A percentile compares a stretch with the other conserved stretches of the same genome.
Evolutionary conservation across 1,284 basidiomycete species (phyloP).

Genomic region (Sanghuangporus weigelae): DNA sequence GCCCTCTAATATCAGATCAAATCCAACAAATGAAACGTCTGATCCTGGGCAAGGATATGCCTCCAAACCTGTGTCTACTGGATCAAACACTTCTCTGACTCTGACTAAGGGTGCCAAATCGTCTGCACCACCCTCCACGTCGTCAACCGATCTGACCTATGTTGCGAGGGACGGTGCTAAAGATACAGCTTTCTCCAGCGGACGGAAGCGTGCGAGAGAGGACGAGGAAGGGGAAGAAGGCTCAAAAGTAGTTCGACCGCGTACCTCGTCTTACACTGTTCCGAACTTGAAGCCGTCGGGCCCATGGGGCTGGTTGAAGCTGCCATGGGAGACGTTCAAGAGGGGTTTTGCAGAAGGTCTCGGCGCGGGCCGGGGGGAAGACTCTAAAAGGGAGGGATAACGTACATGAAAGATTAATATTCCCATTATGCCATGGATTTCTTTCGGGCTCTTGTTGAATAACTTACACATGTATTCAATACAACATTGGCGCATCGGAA

Average conservation of each 20-base stretch:
- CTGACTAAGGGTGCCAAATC: not conserved
- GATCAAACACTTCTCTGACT: not conserved
- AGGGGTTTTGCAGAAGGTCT: constrained; percentile 17
- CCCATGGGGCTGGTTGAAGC: constrained; percentile 16
- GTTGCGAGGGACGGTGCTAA: not conserved
- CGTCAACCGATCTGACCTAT: constrained; percentile 8
- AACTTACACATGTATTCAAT: not conserved
- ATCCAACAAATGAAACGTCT: too few relatives aligned
- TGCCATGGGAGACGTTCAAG: constrained; percentile 18
- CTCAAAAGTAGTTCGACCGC: not conserved
- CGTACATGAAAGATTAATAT: not conserved
- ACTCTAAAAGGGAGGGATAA: not conserved
- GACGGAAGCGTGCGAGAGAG: constrained; percentile 11
- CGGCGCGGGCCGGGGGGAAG: constrained; percentile 1
- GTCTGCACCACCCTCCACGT: not conserved
- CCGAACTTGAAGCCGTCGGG: constrained; percentile 6
- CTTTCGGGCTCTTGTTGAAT: not conserved
- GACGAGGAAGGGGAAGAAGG: constrained; percentile 2
- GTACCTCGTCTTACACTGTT: constrained; percentile 3
- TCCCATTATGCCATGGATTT: not conserved
- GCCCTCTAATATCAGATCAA: not conserved
- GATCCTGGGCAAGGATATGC: not conserved
- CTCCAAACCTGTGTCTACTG: not conserved
- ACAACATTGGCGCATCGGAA: not conserved
- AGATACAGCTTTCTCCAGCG: not conserved